Percentiles rank a stretch among this genome's conserved stretches.
These are phyloP conservation scores for Lunularia cruciata DNA, from an alignment of 225 moss, liverwort and hornwort species.

Conservation along the genomic window DNA sequence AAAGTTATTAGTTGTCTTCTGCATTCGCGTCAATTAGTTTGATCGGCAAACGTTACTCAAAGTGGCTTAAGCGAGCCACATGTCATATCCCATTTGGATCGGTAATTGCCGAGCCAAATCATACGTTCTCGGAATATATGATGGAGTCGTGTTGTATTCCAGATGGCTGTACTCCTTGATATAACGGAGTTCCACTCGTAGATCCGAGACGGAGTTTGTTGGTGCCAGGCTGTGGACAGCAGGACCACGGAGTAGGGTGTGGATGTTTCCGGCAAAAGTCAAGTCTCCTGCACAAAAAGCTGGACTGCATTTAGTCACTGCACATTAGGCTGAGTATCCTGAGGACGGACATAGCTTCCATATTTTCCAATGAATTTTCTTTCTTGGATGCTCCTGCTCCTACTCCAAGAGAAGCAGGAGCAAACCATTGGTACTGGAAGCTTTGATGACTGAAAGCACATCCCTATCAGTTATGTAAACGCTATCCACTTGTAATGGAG, in stretches of 20 bases:
- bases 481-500: too few relatives aligned
- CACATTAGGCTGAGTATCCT: neutral
- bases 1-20: conserved; percentile 14
- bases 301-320: neutral
- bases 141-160: neutral
- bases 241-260: neutral
- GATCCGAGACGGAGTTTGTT: neutral
- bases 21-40: neutral
- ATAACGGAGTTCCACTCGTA: neutral
- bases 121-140: neutral
- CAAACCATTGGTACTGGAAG: too few relatives aligned
- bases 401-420: too few relatives aligned
- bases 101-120: neutral
- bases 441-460: too few relatives aligned
- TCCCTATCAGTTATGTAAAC: too few relatives aligned
- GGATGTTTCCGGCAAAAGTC: neutral
- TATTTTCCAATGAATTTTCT: neutral
- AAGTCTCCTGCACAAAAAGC: neutral
- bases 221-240: neutral
- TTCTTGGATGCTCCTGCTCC: neutral
- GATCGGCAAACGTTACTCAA: too few relatives aligned
- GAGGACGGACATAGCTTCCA: neutral
- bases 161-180: neutral
- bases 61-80: too few relatives aligned
- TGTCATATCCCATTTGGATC: neutral